Percentiles rank a stretch among this genome's conserved stretches.
phyloP scores from a whole-genome alignment of 441 rosid species.

The Metrosideros polymorpha region DNA sequence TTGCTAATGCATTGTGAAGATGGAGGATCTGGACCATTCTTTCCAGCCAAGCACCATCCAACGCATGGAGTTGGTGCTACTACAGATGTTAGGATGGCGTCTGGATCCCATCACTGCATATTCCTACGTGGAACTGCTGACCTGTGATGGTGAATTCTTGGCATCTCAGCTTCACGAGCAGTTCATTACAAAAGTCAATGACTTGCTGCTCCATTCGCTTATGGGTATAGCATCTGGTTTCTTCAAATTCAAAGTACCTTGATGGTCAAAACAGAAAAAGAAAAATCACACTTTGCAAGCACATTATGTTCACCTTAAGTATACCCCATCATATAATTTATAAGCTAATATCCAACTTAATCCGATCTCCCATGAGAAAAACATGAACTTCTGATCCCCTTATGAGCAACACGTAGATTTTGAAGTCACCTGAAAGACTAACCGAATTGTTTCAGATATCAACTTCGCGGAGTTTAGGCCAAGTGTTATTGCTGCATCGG shows the following conservation, averaged over 20 bases:
- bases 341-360: neutral
- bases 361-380: neutral
- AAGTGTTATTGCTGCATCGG: slow-evolving; percentile 38
- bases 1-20: slow-evolving; percentile 8
- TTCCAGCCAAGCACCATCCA: slow-evolving; percentile 40
- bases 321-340: neutral
- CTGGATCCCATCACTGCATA: slow-evolving; percentile 36
- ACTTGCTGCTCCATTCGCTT: slow-evolving; percentile 29
- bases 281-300: neutral
- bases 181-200: slow-evolving; percentile 18
- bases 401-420: neutral
- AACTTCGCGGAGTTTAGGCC: slow-evolving; percentile 37
- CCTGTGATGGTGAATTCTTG: slow-evolving; percentile 1
- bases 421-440: neutral
- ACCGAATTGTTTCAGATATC: slow-evolving; percentile 18
- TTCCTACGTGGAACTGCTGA: slow-evolving; percentile 40
- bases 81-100: slow-evolving; percentile 51
- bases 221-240: slow-evolving; percentile 26
- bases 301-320: neutral
- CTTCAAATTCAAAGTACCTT: neutral
- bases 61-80: slow-evolving; percentile 46
- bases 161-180: slow-evolving; percentile 6
- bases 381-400: neutral
- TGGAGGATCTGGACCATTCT: slow-evolving; percentile 47
- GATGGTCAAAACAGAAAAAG: neutral